phyloP scores from a whole-genome alignment of 805 yeast genomes.

The Maudiozyma barnettii region DNA sequence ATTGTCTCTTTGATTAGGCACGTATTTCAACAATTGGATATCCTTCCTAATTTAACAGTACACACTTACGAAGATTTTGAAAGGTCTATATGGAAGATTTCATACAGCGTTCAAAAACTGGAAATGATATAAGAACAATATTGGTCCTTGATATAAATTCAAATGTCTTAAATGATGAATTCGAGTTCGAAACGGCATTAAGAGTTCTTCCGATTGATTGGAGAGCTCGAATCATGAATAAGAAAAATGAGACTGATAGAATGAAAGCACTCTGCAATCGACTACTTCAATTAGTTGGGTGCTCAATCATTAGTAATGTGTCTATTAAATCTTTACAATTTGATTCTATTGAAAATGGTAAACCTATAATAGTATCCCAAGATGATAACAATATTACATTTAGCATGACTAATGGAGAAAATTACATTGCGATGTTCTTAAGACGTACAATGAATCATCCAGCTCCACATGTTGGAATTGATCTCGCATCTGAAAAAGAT shows the following conservation, averaged over 20 bases:
- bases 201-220: slow-evolving; percentile 36
- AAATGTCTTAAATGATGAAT: slow-evolving; percentile 17
- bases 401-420: slow-evolving; percentile 53
- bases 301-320: slow-evolving; percentile 20
- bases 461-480: slow-evolving; percentile 37
- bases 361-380: slow-evolving; percentile 36
- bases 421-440: slow-evolving; percentile 36
- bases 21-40: no score
- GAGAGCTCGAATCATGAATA: slow-evolving; percentile 35
- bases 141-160: slow-evolving; percentile 7
- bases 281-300: slow-evolving; percentile 39
- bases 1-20: no score
- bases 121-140: neutral
- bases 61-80: no score
- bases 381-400: slow-evolving; percentile 29
- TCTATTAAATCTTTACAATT: slow-evolving; percentile 20
- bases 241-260: slow-evolving; percentile 30
- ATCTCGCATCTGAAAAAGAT: slow-evolving; percentile 34
- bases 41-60: no score
- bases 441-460: slow-evolving; percentile 19
- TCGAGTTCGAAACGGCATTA: slow-evolving; percentile 40
- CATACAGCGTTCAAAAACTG: neutral
- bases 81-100: neutral
- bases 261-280: slow-evolving; percentile 35
- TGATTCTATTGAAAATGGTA: slow-evolving; percentile 39